phyloP scores from a whole-genome alignment of 768 basidiomycete genomes.

The Favolaschia claudopus region DNA sequence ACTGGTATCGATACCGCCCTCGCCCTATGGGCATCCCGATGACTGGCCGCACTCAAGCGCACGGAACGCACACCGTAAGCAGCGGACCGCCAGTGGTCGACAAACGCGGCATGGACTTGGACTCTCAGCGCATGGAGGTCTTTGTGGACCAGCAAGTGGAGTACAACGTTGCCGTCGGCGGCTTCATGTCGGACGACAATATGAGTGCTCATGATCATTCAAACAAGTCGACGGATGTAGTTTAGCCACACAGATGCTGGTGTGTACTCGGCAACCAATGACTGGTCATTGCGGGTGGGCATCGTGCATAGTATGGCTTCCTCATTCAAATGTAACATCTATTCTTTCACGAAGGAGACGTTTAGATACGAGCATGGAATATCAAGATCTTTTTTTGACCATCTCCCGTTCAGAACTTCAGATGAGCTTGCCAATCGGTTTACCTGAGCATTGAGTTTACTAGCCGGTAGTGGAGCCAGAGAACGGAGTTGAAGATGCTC shows the following conservation, averaged over 20 bases:
- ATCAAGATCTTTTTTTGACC: no score
- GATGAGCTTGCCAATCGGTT: no score
- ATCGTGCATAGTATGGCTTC: no score
- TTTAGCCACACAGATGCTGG: background rate
- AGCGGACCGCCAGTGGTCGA: background rate
- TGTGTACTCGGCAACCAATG: background rate
- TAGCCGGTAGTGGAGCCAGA: no score
- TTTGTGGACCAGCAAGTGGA: constrained; percentile 24
- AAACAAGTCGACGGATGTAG: background rate
- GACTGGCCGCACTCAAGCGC: background rate
- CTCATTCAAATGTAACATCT: no score
- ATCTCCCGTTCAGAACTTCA: no score
- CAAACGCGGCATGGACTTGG: background rate
- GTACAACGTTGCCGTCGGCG: constrained; percentile 3
- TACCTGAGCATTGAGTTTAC: no score
- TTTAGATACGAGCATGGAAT: no score
- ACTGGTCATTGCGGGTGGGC: no score
- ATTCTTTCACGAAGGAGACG: no score
- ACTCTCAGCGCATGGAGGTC: constrained; percentile 16
- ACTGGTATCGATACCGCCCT: constrained; percentile 18
- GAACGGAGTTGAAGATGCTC: no score
- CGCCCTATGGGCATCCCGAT: constrained; percentile 12
- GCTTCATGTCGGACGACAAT: background rate
- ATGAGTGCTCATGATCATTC: background rate
- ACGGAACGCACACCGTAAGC: background rate